phyloP scores from a whole-genome alignment of 768 basidiomycete species.

The Leccinum boreale region DNA sequence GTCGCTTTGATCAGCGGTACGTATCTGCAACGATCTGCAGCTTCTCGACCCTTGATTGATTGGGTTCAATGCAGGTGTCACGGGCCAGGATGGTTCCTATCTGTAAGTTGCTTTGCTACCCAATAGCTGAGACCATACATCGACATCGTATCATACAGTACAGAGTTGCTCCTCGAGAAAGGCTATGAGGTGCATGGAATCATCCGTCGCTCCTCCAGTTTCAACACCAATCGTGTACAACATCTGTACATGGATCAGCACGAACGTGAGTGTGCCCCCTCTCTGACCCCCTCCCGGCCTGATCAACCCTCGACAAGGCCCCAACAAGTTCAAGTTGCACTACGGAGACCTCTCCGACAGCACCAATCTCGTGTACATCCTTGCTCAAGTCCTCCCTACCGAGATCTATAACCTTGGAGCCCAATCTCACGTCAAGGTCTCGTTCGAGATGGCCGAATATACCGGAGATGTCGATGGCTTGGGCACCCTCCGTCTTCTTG shows the following conservation, averaged over 20 bases:
- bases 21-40: conserved; percentile 11
- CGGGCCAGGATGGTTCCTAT: conserved; percentile 96
- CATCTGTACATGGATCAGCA: conserved; percentile 93
- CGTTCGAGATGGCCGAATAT: conserved; percentile 99
- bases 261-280: conserved; percentile 57
- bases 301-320: conserved; percentile 39
- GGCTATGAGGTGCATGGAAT: conserved; percentile 94
- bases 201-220: conserved; percentile 95
- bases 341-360: conserved; percentile 94
- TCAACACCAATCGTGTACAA: conserved; percentile 94
- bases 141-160: conserved; percentile 41
- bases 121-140: background rate
- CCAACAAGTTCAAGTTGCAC: conserved; percentile 78
- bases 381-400: conserved; percentile 90
- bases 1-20: conserved; percentile 90
- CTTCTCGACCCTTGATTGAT: conserved; percentile 6
- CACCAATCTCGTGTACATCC: conserved; percentile 95
- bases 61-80: conserved; percentile 62
- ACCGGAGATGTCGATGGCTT: conserved; percentile 96
- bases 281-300: background rate
- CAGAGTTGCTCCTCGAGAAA: conserved; percentile 79
- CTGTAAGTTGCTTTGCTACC: conserved; percentile 50
- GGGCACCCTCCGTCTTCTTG: conserved; percentile 91
- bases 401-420: conserved; percentile 99
- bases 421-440: conserved; percentile 98